Percentiles rank a stretch among this genome's conserved stretches.
Evolutionary conservation across 495 filamentous ascomycete genomes (phyloP).

Genomic region (Hypoxylon cercidicola): DNA sequence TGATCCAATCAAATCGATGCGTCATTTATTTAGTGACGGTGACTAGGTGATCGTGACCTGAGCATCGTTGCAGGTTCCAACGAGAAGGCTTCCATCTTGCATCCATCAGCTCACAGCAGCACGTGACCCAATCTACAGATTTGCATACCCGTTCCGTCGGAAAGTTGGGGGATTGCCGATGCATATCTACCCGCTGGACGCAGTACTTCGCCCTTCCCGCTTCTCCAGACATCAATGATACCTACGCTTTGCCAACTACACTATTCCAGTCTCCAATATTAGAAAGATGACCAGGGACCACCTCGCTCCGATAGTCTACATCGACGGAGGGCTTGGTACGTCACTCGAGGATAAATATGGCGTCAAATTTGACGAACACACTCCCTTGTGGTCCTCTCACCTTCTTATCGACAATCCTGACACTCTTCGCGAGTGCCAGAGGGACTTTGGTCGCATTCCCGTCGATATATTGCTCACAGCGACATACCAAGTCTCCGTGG

Average conservation of each 20-base stretch:
- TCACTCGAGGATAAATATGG: conserved; percentile 67
- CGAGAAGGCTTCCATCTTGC: too few species aligned
- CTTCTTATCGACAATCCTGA: conserved; percentile 62
- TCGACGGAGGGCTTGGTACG: conserved; percentile 75
- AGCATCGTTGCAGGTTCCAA: too few species aligned
- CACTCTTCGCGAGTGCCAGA: conserved; percentile 63
- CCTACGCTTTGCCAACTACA: too few species aligned
- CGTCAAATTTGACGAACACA: conserved; percentile 58
- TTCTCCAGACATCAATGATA: too few species aligned
- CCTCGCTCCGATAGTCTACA: conserved; percentile 56
- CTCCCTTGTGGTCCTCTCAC: conserved; percentile 74
- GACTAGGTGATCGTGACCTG: too few species aligned
- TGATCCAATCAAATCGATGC: conserved; percentile 12
- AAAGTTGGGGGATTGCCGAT: too few species aligned
- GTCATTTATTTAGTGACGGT: conserved; percentile 7
- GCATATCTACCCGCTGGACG: too few species aligned
- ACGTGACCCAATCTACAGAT: neutral
- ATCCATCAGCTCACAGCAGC: too few species aligned
- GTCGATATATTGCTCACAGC: conserved; percentile 70
- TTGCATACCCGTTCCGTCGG: neutral
- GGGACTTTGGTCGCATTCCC: conserved; percentile 62
- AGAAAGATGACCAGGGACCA: conserved; percentile 9
- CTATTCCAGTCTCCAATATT: neutral
- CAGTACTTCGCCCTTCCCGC: too few species aligned
- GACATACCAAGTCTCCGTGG: conserved; percentile 69